Evolutionary conservation across 257 asterid genomes (phyloP), one percentile per base, ranked within the genome.

Genomic region (Solanum bulbocastanum): DNA sequence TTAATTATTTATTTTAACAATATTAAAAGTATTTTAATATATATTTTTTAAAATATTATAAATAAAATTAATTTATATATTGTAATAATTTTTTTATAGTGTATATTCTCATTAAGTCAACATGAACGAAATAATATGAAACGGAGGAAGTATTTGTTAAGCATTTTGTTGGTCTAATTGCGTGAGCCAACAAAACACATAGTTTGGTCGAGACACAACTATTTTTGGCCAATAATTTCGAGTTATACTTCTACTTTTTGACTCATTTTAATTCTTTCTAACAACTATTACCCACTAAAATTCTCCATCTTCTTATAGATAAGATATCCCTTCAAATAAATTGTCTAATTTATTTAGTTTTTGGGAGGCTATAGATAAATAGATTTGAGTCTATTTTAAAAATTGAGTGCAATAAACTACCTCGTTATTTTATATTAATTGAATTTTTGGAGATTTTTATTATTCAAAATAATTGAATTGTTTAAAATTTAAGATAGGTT

Each of bases 241-340:
- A 81, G 85, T 81, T 69, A 30, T 46, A 81, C 27, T 13, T 46
- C 40, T 10, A 81, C 85, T 30, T 81, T 46, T 81, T 49, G 69
- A 81, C 85, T 10, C 8, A 0, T 30, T 32, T 46, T 46, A 18
- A 10, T 81, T 81, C 30, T 2, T 18, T 81, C 11, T 46, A n/a
- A 30, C 20, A 16, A 46, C 10, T 46, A 18, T 32, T 81, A 10
- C 18, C 42, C 27, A 49, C 27, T 49, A 49, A 23, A 46, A 81
- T 49, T 81, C 44, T 30, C 18, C 8, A 8, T 25, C 65, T 42
- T 46, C 58, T 46, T 8, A 18, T 2, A 56, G n/a, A 56, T 6
- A 18, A 52, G n/a, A 9, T 3, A 56, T 56, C 65, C 65, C n/a
- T 16, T 27, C 33, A 46, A 81, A 46, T 81, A 15, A 16, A 81